phyloP scores from a whole-genome alignment of 139 green algal species.

The Edaphochlamys debaryana region DNA sequence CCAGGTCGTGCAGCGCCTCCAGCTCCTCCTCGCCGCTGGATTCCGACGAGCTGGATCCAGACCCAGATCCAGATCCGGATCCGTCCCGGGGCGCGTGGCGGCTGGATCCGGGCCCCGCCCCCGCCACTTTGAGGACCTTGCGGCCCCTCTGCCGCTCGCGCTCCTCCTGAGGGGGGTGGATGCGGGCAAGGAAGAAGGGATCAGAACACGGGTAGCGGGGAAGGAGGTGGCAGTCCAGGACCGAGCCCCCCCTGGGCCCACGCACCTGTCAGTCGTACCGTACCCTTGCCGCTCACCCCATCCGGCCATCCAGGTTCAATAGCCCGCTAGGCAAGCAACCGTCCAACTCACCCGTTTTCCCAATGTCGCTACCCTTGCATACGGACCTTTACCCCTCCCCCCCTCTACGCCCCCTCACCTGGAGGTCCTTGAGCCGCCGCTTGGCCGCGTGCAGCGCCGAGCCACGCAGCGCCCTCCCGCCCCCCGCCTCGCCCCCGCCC shows the following conservation, averaged over 20 bases:
- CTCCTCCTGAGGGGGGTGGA: background rate
- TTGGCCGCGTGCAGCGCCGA: conserved; percentile 32
- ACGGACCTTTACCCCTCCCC: too few relatives aligned
- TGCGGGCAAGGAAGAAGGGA: too few relatives aligned
- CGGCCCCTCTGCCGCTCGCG: conserved; percentile 44
- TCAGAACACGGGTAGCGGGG: too few relatives aligned
- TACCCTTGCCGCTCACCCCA: too few relatives aligned
- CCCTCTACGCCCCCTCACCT: conserved; percentile 1
- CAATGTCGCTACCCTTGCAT: too few relatives aligned
- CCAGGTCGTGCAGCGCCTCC: conserved; percentile 51
- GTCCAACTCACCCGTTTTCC: too few relatives aligned
- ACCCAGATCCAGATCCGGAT: background rate
- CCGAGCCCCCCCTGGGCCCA: too few relatives aligned
- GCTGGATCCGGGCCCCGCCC: too few relatives aligned
- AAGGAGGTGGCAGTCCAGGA: too few relatives aligned
- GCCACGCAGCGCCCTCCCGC: background rate
- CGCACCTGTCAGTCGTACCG: too few relatives aligned
- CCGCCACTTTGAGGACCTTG: conserved; percentile 32
- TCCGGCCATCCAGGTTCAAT: too few relatives aligned
- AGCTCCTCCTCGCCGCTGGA: conserved; percentile 13
- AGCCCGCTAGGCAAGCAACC: too few relatives aligned
- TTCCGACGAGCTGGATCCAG: background rate
- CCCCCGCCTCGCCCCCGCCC: background rate
- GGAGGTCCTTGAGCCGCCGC: conserved; percentile 46
- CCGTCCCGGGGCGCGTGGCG: background rate